Percentiles rank a stretch among this genome's conserved stretches.
Evolutionary conservation across 768 basidiomycete genomes (phyloP).

Genomic region (Amanita pallidorosea): DNA sequence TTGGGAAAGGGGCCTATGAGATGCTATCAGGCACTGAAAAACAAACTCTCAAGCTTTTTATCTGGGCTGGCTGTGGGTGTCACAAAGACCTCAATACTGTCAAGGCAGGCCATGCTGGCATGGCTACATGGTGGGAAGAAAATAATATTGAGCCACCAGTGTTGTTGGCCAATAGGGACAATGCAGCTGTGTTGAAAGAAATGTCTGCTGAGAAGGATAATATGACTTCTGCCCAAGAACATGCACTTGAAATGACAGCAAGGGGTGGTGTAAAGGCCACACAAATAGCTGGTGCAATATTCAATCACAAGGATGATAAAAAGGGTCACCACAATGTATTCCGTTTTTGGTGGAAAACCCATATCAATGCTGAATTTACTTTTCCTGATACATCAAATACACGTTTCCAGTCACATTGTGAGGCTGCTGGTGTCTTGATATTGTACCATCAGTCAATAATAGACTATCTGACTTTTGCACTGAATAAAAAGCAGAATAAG

Average conservation of each 20-base stretch:
- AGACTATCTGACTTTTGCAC: too few species aligned
- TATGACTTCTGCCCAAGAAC: not conserved
- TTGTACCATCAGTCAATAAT: too few species aligned
- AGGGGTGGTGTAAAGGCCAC: conserved; percentile 12
- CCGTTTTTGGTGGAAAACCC: not conserved
- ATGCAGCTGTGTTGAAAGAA: too few species aligned
- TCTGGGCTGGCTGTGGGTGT: not conserved
- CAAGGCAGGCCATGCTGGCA: too few species aligned
- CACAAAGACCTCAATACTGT: too few species aligned
- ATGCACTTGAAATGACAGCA: not conserved
- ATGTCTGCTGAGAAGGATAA: not conserved
- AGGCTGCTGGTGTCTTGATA: too few species aligned
- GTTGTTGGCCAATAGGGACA: too few species aligned
- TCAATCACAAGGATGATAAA: conserved; percentile 22
- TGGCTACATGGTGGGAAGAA: too few species aligned
- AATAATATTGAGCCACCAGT: too few species aligned
- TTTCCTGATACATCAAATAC: too few species aligned
- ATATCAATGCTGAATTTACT: too few species aligned
- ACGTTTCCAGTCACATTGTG: too few species aligned
- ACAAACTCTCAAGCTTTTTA: not conserved
- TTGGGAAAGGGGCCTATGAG: not conserved
- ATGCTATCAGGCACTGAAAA: not conserved
- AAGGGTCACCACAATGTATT: conserved; percentile 15
- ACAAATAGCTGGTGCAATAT: conserved; percentile 10
- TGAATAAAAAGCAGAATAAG: not conserved